Base-by-base conservation (phyloP, 805 yeast species). In the Candida sithepensis region DNA sequence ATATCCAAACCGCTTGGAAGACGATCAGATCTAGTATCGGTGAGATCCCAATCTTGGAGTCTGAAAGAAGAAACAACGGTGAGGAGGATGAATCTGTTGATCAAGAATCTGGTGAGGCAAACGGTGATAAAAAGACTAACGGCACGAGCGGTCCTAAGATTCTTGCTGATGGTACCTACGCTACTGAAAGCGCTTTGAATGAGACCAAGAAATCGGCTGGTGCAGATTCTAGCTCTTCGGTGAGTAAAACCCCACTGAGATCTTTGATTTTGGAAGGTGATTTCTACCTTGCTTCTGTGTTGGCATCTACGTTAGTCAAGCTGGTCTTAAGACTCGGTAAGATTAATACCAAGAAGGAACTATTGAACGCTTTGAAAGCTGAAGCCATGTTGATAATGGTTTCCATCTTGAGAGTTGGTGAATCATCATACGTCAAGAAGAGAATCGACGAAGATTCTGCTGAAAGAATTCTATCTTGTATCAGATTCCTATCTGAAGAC, bases 91-190 rank as follows among this genome's bases (percentile, higher is more conserved):
- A 32, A 10, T 44, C 42, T 1, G 54, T 48, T 13, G 67, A 59
- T 1, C 66, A 65, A n/a, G 66, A 57, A 1, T 66, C 64, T 14
- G 51, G 48, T 14, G 55, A 41, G 10, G 50, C 44, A 6, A 65
- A 60, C 22, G 36, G 24, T 23, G 60, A 50, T 26, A 26, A 42
- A 21, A 46, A 45, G 48, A 46, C 66, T 30, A 64, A 61, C 20
- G 74, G 71, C 34, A 64, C 68, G 5, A 43, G 57, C 2, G 88
- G 88, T 40, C 97, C 97, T 19, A 84, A 85, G 50, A 84, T 94
- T 49, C 76, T 94, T 55, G 96, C 99, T n/a, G 99, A 94, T 70
- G 99, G 99, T 58, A 94, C 99, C 0, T 94, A 94, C 68, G 99
- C 99, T 24, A 88, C 97, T 38, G 99, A 94, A 69, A 81, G 82